Base-by-base conservation (phyloP, 192 early-diverging fungal species). In the Endogone sp. region DNA sequence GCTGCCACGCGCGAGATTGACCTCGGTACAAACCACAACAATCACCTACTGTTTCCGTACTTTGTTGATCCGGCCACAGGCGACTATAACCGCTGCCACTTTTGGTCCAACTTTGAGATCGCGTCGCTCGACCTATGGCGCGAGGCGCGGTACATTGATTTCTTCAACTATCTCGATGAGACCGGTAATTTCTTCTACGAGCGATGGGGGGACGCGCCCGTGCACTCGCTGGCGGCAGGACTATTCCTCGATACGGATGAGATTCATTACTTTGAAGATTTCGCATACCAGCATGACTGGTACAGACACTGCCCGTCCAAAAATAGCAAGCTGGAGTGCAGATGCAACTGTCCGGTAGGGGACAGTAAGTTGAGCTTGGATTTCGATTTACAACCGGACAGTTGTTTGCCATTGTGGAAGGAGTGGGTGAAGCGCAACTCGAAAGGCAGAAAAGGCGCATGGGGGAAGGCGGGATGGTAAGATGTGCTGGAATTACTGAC, bases 71-170 rank as follows among this genome's bases (percentile, higher is more conserved):
- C 71, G 25, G 54, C 37, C 13, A 70, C 60, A 2, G 69, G 72
- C 25, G 75, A 79, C 25, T 91, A 90, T 71, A 91, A 91, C 66
- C 28, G 81, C 44, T 92, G 91, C 68, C 90, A 93, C 72, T 91
- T 91, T 60, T 92, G 91, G 91, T 87, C 85, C 20, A 93, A 93
- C 65, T 93, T 92, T 71, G 92, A 93, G 70, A 93, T 93, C 56
- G 92, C 86, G 3, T 81, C 81, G 57, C 70, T 92, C 8, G 74
- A 83, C 56, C 82, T 90, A 31, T 85, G 88, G 72, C 74, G 86
- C 3, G 84, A 81, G 16, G 71, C 77, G 9, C 71, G 65, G 3
- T 93, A 93, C 70, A 70, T 78, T 4, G 73, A 78, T 32, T 92
- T 82, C 65, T 93, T 93, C 60, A 63, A 82, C 20, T 86, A 80